Evolutionary conservation across 768 basidiomycete species (phyloP), one percentile per base, ranked within the genome.

Genomic region (Agaricus blazei): DNA sequence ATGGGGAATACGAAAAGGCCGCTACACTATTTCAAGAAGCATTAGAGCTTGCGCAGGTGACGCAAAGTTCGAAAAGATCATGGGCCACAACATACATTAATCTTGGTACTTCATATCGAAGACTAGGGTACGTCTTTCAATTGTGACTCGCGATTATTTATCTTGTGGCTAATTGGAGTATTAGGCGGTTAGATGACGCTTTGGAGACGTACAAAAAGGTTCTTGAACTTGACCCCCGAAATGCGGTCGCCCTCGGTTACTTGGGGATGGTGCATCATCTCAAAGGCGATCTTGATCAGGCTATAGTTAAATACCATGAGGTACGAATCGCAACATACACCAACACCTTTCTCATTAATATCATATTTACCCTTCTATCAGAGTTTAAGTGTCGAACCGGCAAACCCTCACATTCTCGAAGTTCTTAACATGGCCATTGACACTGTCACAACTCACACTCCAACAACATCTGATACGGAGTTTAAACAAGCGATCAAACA

Each of bases 61-160:
- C 93, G 7, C 93, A 97, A 66, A 85, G 84, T 48, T 90, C 92
- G 1, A 85, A 90, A 58, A 80, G 80, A 37, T 83, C 88, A 0
- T 98, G 96, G 95, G 80, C 87, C 0, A 85, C 86, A 9, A 97
- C 95, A 0, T 93, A 91, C 67, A 74, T 96, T 58, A 99, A 98
- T 66, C 80, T 98, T 15, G 97, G 93, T 9, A 97, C 96, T 26
- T 88, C 89, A 51, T 84, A 82, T 61, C 83, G 95, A 19, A 92
- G 90, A 67, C 74, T 90, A 9, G 82, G 81, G 93, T 92, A 59
- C 55, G 84, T 68, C 9, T 23, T 36, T 29, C 47, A 41, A 15
- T 28, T 19, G 23, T 52, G 5, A 48, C 38, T 19, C 19, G 19
- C 19, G 19, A 34, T 12, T 5, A 15, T 29, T 28, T 7, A 19